Evolutionary conservation across 768 basidiomycete genomes (phyloP).

Genomic region (Hemileccinum impolitum): DNA sequence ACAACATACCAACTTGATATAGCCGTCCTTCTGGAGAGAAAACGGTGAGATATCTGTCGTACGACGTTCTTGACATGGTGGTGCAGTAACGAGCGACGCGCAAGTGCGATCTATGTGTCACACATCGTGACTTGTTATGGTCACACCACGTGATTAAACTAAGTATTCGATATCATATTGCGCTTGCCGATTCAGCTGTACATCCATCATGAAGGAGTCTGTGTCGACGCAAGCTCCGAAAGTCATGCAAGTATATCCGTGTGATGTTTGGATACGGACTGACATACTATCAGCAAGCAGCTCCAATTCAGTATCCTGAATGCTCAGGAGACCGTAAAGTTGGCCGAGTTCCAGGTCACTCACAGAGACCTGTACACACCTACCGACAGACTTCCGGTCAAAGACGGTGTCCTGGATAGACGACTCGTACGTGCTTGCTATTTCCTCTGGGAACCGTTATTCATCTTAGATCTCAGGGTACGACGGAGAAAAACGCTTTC

Average conservation of each 20-base stretch:
- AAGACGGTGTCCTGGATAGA: slow-evolving; percentile 89
- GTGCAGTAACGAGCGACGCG: slow-evolving; percentile 48
- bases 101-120: slow-evolving; percentile 43
- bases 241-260: slow-evolving; percentile 58
- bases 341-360: slow-evolving; percentile 95
- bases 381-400: slow-evolving; percentile 79
- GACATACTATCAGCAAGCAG: slow-evolving; percentile 64
- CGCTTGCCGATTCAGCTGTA: not conserved
- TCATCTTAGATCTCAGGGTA: slow-evolving; percentile 57
- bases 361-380: slow-evolving; percentile 88
- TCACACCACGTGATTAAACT: slow-evolving; percentile 16
- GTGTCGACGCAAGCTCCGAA: slow-evolving; percentile 78
- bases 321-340: slow-evolving; percentile 91
- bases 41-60: slow-evolving; percentile 95
- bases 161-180: not conserved
- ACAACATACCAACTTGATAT: slow-evolving; percentile 91
- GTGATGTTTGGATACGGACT: not conserved
- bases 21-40: slow-evolving; percentile 96
- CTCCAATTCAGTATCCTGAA: slow-evolving; percentile 94
- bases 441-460: not conserved
- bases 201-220: slow-evolving; percentile 62
- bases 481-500: slow-evolving; percentile 86
- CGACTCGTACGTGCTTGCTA: slow-evolving; percentile 60
- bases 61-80: slow-evolving; percentile 92
- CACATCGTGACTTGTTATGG: slow-evolving; percentile 9